Percentiles rank a stretch among this genome's conserved stretches.
Evolutionary conservation across 1,139 yeast species (phyloP).

Genomic region (Sugiyamaella grinbergsii): DNA sequence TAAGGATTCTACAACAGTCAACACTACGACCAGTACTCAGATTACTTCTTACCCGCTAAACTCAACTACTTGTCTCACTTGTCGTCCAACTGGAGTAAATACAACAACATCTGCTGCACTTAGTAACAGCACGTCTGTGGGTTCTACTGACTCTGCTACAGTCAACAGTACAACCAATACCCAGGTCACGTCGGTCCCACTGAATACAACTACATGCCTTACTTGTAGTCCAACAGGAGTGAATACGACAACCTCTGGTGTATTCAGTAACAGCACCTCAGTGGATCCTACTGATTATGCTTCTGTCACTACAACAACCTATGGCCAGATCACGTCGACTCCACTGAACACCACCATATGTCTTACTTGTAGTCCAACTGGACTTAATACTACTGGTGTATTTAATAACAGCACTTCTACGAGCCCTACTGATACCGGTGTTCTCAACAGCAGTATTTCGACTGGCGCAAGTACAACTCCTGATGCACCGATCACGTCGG

Average conservation of each 20-base stretch:
- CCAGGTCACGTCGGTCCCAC: neutral
- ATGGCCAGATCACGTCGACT: neutral
- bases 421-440: neutral
- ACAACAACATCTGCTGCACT: neutral
- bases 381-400: neutral
- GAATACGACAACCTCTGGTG: neutral
- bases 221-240: neutral
- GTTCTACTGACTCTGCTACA: neutral
- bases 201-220: neutral
- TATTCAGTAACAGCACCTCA: neutral
- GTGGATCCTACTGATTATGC: neutral
- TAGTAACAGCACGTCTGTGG: constrained; percentile 9
- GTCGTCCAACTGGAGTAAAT: neutral
- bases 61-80: neutral
- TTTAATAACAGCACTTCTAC: neutral
- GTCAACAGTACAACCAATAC: neutral
- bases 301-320: neutral
- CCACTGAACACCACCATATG: neutral
- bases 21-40: neutral
- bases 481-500: neutral
- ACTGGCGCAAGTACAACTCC: neutral
- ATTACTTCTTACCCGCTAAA: neutral
- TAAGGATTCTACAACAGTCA: neutral
- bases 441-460: neutral
- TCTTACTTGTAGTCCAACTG: neutral